Percentiles rank a stretch among this genome's conserved stretches.
Conservation (phyloP, 2,329 filamentous ascomycete species). For the Alternaria tenuissima region DNA sequence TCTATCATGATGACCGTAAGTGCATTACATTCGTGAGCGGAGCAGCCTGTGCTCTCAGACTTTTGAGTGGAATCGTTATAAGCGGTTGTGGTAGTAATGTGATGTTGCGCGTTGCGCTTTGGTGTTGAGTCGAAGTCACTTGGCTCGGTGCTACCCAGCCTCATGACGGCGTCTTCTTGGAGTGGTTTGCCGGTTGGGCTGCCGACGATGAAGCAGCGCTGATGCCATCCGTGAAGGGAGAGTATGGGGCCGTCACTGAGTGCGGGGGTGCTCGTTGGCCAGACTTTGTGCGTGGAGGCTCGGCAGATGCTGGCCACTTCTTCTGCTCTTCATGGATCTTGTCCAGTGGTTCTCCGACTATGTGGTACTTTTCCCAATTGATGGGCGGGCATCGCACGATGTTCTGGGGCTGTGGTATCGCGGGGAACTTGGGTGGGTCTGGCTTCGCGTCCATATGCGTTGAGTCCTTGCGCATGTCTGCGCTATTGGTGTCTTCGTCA, state of each 20-base stretch:
- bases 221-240: constrained; percentile 64
- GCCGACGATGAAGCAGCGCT: constrained; percentile 32
- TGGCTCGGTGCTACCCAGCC: constrained; percentile 8
- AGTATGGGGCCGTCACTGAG: constrained; percentile 66
- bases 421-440: constrained; percentile 60
- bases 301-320: constrained; percentile 51
- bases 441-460: constrained; percentile 25
- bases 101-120: constrained; percentile 7
- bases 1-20: constrained; percentile 40
- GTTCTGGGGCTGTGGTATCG: constrained; percentile 79
- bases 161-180: constrained; percentile 45
- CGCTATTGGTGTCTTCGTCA: constrained; percentile 27
- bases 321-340: constrained; percentile 84
- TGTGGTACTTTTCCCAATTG: constrained; percentile 93
- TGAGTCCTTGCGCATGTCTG: constrained; percentile 42
- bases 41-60: constrained; percentile 35
- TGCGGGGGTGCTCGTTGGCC: constrained; percentile 58
- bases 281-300: constrained; percentile 46
- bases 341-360: constrained; percentile 86
- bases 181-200: constrained; percentile 34
- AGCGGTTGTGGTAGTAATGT: neutral
- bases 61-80: constrained; percentile 23
- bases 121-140: neutral
- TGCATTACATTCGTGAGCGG: constrained; percentile 32
- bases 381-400: constrained; percentile 86